A percentile compares a stretch with the other conserved stretches of the same genome.
These are phyloP conservation scores for Plasmodium reichenowi DNA, from an alignment of 169 alveolate species.

Conservation along the genomic window DNA sequence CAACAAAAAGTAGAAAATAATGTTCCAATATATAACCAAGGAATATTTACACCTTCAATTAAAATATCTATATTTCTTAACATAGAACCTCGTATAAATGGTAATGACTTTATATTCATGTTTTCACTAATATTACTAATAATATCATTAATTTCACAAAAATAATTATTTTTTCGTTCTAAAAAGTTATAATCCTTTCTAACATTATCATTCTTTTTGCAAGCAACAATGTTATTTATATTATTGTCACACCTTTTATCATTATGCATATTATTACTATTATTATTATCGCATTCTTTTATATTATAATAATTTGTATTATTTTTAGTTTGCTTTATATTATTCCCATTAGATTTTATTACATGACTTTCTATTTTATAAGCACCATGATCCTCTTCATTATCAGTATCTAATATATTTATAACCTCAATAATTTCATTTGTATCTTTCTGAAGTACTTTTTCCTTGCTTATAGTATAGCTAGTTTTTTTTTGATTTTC, in stretches of 20 bases:
- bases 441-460: not conserved
- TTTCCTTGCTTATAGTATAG: constrained; percentile 3
- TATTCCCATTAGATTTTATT: too few relatives aligned
- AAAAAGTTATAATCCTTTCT: constrained; percentile 13
- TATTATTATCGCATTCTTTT: not conserved
- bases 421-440: constrained; percentile 28
- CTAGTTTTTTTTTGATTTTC: not conserved
- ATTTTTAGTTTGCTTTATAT: too few relatives aligned
- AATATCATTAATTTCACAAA: constrained; percentile 50
- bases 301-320: too few relatives aligned
- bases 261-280: constrained; percentile 36
- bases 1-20: constrained; percentile 95
- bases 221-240: too few relatives aligned
- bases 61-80: constrained; percentile 80
- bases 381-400: constrained; percentile 18
- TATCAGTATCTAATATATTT: constrained; percentile 80
- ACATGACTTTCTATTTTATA: not conserved
- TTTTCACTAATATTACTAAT: constrained; percentile 81
- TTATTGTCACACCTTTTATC: constrained; percentile 4
- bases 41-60: constrained; percentile 94
- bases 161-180: constrained; percentile 28
- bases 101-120: constrained; percentile 82
- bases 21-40: constrained; percentile 94
- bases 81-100: constrained; percentile 86
- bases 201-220: too few relatives aligned